Evolutionary conservation across 352 stramenopile genomes (phyloP), one percentile per base, ranked within the genome.

Genomic region (Phytophthora parvispora): DNA sequence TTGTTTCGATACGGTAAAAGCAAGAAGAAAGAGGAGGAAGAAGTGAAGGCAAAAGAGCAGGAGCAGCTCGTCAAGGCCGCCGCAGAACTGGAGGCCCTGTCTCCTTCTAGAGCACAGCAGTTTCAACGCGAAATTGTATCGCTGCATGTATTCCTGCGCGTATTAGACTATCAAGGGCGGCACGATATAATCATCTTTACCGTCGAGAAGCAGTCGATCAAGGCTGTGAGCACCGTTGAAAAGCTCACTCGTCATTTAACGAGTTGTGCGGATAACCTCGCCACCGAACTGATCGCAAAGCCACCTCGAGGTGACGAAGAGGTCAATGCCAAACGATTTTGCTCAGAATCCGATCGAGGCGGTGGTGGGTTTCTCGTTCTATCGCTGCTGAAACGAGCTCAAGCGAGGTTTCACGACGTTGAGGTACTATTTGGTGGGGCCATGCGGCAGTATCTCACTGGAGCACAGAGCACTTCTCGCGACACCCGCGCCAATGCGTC

Each of bases 341-440:
- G 80, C n/a, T 50, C 59, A 0, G 67, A 64, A 45, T 43, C 6
- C 28, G 65, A 60, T 8, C 64, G 65, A 54, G 72, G 75, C 4
- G 80, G 85, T 12, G 78, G 83, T 2, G 85, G 85, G 1, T 90
- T 89, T 57, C 71, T 85, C 12, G 48, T 91, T 5, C 22, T 87
- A 1, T 64, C 70, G 2, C 47, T 69, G 6, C 72, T 85, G 24
- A 52, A 73, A 18, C 24, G 47, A 16, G 67, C 75, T 8, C 71
- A 66, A 27, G 50, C 61, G 5, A 51, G 20, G 8, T 74, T 89
- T 24, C 67, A 75, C 7, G 50, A 69, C 2, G 16, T 67, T 3
- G 58, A 81, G 25, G 61, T 77, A 4, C 20, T 60, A 12, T 73
- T 93, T 13, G 77, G 90, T 15, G 72, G 72, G 0, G 73, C 83